Conservation (phyloP, 352 stramenopile genomes). For the Plasmopara halstedii region DNA sequence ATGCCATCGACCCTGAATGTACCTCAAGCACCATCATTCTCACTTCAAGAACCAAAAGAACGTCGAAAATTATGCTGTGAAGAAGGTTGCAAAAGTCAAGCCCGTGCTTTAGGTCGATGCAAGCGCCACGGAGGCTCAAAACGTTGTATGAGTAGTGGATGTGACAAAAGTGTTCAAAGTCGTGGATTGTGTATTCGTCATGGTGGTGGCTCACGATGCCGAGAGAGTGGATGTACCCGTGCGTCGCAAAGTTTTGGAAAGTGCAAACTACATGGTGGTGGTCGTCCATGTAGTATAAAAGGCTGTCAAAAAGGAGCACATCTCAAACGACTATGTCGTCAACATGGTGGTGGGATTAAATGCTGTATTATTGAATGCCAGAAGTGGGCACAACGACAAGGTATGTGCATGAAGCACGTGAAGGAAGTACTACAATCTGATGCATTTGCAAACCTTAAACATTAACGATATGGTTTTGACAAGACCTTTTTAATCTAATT, state of each 20-base stretch:
- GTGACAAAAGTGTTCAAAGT: conserved; percentile 71
- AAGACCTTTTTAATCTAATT: too few species aligned
- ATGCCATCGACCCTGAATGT: neutral
- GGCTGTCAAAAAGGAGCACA: conserved; percentile 72
- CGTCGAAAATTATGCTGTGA: conserved; percentile 52
- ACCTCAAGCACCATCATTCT: conserved; percentile 11
- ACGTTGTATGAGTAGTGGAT: conserved; percentile 46
- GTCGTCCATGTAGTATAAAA: conserved; percentile 32
- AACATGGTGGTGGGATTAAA: conserved; percentile 72
- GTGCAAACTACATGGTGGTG: conserved; percentile 47
- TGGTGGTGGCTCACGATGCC: conserved; percentile 45
- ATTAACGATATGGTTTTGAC: too few species aligned
- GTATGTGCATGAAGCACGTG: conserved; percentile 70
- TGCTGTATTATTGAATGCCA: conserved; percentile 53
- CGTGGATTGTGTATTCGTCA: conserved; percentile 46
- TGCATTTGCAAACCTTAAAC: too few species aligned
- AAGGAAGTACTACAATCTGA: neutral
- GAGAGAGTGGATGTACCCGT: conserved; percentile 28
- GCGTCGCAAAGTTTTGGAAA: conserved; percentile 57
- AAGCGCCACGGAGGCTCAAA: conserved; percentile 71
- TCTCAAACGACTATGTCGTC: conserved; percentile 65
- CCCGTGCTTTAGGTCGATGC: conserved; percentile 64
- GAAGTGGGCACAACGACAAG: conserved; percentile 69
- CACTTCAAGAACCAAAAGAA: neutral
- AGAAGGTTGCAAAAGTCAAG: conserved; percentile 65